A percentile compares a stretch with the other conserved stretches of the same genome.
Evolutionary conservation across 2,329 filamentous ascomycete genomes (phyloP).

Genomic region (Cladobotryum mycophilum): DNA sequence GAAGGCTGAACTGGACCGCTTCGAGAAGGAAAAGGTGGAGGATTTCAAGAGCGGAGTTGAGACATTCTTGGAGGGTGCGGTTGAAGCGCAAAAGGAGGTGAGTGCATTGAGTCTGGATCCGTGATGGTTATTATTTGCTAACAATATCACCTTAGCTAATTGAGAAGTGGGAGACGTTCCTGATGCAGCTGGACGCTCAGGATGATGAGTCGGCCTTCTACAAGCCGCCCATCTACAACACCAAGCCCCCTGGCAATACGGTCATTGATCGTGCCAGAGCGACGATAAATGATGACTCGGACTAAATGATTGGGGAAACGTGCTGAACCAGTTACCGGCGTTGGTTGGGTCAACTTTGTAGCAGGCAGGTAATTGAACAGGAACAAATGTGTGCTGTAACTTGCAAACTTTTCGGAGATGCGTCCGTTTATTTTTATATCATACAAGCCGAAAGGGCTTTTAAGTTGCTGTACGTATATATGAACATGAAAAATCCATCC

Average conservation of each 20-base stretch:
- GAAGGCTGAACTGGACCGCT: conserved; percentile 84
- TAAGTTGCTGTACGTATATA: conserved; percentile 11
- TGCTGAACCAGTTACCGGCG: background rate
- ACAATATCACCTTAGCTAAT: conserved; percentile 42
- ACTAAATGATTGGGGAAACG: conserved; percentile 32
- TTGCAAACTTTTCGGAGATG: conserved; percentile 17
- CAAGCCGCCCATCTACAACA: conserved; percentile 51
- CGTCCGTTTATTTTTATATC: conserved; percentile 26
- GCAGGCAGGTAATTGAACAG: background rate
- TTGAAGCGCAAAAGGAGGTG: conserved; percentile 98
- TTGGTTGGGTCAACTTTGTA: background rate
- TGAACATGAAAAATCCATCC: conserved; percentile 11
- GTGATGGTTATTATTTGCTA: conserved; percentile 8
- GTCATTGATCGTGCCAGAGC: conserved; percentile 54
- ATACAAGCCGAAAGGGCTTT: conserved; percentile 27
- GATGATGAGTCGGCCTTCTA: conserved; percentile 72
- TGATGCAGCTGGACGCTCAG: conserved; percentile 91
- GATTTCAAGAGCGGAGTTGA: conserved; percentile 98
- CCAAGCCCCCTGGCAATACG: conserved; percentile 50
- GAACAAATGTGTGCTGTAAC: background rate
- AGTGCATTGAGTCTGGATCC: conserved; percentile 20
- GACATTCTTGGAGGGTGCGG: conserved; percentile 92
- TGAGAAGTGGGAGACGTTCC: conserved; percentile 97
- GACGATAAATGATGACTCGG: conserved; percentile 54
- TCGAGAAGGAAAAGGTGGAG: conserved; percentile 96